Conservation (phyloP, 768 basidiomycete genomes). For the Agrocybe chaxingu region DNA sequence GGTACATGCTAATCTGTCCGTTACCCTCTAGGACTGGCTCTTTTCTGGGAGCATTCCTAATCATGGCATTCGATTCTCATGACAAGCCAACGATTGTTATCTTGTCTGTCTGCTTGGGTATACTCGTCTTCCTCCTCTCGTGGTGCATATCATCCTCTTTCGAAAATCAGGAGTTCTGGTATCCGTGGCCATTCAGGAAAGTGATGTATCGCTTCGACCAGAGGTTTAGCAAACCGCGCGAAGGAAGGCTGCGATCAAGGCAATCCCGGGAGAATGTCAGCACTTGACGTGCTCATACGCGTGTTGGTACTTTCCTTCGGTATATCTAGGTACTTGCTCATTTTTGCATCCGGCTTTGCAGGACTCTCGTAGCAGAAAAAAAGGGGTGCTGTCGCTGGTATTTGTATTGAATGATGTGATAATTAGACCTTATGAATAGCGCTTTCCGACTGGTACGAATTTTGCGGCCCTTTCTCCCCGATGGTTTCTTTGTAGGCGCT, state of each 20-base stretch:
- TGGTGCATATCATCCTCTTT: constrained; percentile 19
- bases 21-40: constrained; percentile 14
- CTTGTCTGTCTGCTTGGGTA: constrained; percentile 12
- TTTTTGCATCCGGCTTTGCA: too few relatives aligned
- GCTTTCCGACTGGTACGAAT: too few relatives aligned
- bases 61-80: constrained; percentile 14
- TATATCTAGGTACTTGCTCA: too few relatives aligned
- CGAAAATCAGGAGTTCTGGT: constrained; percentile 15
- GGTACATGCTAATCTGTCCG: background rate
- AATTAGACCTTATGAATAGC: too few relatives aligned
- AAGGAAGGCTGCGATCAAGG: constrained; percentile 2
- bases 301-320: too few relatives aligned
- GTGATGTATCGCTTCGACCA: background rate
- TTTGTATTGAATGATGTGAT: too few relatives aligned
- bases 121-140: constrained; percentile 10
- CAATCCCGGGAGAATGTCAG: too few relatives aligned
- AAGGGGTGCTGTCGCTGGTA: too few relatives aligned
- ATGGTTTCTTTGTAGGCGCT: too few relatives aligned
- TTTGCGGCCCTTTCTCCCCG: too few relatives aligned
- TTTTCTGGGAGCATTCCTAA: constrained; percentile 22
- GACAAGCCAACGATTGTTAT: constrained; percentile 13
- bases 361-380: too few relatives aligned
- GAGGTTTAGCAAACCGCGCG: background rate
- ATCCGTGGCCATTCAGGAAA: constrained; percentile 5
- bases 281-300: too few relatives aligned